phyloP scores from a whole-genome alignment of 441 rosid species.

The Pelargonium fulgidum region DNA sequence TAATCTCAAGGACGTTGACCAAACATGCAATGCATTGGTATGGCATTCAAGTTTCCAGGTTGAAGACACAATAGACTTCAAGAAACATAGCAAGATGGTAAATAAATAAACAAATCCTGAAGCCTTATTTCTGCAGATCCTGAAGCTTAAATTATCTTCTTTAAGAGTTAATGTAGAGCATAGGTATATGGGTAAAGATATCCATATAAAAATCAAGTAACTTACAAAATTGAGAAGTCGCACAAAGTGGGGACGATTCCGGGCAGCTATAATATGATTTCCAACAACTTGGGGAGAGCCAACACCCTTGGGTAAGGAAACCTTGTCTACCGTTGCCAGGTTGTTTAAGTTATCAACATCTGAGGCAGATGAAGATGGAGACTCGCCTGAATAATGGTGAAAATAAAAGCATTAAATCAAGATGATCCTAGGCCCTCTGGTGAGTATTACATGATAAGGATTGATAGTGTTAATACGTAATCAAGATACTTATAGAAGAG shows the following conservation, averaged over 20 bases:
- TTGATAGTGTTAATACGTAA: not conserved
- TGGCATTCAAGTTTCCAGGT: not conserved
- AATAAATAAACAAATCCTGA: not conserved
- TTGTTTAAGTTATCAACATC: conserved; percentile 90
- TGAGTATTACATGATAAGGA: not conserved
- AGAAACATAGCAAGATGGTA: too few relatives aligned
- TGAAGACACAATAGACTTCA: too few relatives aligned
- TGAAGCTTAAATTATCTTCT: not conserved
- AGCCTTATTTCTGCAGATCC: not conserved
- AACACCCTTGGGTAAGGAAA: conserved; percentile 51
- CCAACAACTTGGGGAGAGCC: conserved; percentile 71
- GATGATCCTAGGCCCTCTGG: not conserved
- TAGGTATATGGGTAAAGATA: not conserved
- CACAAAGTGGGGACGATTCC: conserved; percentile 45
- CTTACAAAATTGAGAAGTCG: conserved; percentile 86
- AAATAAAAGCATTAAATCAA: conserved; percentile 22
- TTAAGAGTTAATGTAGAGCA: not conserved
- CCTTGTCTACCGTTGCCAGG: conserved; percentile 57
- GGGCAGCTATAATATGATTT: conserved; percentile 55
- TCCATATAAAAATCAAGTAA: conserved; percentile 23
- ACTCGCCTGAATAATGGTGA: conserved; percentile 60
- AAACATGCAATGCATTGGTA: conserved; percentile 4
- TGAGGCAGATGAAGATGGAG: conserved; percentile 98
- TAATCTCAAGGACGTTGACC: not conserved
- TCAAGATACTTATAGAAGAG: not conserved